Conservation (phyloP, 208 protist genomes). For the Trypanosoma melophagium region DNA sequence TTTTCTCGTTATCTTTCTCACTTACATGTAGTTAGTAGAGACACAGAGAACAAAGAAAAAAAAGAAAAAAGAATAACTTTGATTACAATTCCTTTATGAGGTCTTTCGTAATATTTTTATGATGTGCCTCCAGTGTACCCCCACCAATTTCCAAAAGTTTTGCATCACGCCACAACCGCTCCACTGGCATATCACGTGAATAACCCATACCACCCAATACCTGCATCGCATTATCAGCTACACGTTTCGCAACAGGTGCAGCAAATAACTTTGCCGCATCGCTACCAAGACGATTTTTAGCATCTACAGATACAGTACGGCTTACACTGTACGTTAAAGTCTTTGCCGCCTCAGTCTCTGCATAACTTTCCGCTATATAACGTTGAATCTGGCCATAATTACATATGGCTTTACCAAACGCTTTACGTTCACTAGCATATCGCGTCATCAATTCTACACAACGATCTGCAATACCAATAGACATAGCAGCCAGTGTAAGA, state of each 20-base stretch:
- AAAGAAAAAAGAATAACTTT: conserved; percentile 2
- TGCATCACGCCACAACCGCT: conserved; percentile 94
- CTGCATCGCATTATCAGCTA: conserved; percentile 94
- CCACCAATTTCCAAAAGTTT: conserved; percentile 95
- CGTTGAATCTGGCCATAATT: conserved; percentile 95
- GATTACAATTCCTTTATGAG: conserved; percentile 33
- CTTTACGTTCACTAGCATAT: conserved; percentile 88
- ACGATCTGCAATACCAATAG: conserved; percentile 79
- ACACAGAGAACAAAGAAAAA: conserved; percentile 2
- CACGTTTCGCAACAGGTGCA: conserved; percentile 91
- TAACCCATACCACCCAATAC: conserved; percentile 95
- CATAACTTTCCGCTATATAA: conserved; percentile 95
- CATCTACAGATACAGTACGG: conserved; percentile 53
- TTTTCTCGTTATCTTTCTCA: too few relatives aligned
- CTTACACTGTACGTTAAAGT: conserved; percentile 91
- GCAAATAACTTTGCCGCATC: conserved; percentile 94
- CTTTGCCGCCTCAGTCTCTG: conserved; percentile 81
- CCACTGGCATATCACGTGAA: conserved; percentile 94
- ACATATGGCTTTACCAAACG: conserved; percentile 91
- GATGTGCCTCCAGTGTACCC: conserved; percentile 80
- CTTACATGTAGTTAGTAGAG: background rate
- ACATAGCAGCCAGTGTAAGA: conserved; percentile 73
- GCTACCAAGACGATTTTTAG: conserved; percentile 78
- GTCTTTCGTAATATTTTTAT: conserved; percentile 83
- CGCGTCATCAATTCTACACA: conserved; percentile 74